phyloP scores from a whole-genome alignment of 2,329 filamentous ascomycete species.

The Fonsecaea nubica region DNA sequence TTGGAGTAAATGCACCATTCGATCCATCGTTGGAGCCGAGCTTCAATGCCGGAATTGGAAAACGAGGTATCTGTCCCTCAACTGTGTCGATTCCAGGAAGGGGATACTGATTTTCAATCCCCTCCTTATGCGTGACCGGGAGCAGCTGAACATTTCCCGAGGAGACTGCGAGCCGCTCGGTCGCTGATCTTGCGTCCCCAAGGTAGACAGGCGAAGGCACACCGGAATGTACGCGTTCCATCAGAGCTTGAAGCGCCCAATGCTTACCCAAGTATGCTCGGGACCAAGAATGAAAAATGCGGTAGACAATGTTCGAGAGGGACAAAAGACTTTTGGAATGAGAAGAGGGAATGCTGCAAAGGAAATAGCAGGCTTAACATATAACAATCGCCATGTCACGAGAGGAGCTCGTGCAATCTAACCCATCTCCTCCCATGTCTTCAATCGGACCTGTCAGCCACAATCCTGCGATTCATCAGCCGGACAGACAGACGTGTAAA shows the following conservation, averaged over 20 bases:
- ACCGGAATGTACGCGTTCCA: constrained; percentile 31
- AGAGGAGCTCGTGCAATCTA: constrained; percentile 30
- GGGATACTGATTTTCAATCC: constrained; percentile 37
- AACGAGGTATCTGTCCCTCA: constrained; percentile 16
- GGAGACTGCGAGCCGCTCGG: constrained; percentile 46
- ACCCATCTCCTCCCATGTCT: constrained; percentile 16
- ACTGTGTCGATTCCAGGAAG: constrained; percentile 7
- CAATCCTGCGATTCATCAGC: constrained; percentile 23
- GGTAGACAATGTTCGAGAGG: constrained; percentile 19
- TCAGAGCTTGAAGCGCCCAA: constrained; percentile 27
- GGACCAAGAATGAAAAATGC: constrained; percentile 27
- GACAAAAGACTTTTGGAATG: constrained; percentile 33
- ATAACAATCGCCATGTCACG: constrained; percentile 22
- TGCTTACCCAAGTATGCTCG: constrained; percentile 23
- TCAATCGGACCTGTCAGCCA: constrained; percentile 15
- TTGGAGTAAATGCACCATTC: constrained; percentile 19
- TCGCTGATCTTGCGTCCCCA: constrained; percentile 9
- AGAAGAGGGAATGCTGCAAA: constrained; percentile 32
- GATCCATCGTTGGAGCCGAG: constrained; percentile 39
- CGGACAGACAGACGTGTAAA: constrained; percentile 18
- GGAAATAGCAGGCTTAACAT: constrained; percentile 16
- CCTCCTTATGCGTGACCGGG: constrained; percentile 42
- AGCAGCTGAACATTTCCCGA: constrained; percentile 54
- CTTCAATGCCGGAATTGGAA: constrained; percentile 30
- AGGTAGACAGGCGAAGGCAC: constrained; percentile 13